These are phyloP conservation scores for Erythrophleum fordii DNA, from an alignment of 306 rosid genomes.

Conservation along the genomic window DNA sequence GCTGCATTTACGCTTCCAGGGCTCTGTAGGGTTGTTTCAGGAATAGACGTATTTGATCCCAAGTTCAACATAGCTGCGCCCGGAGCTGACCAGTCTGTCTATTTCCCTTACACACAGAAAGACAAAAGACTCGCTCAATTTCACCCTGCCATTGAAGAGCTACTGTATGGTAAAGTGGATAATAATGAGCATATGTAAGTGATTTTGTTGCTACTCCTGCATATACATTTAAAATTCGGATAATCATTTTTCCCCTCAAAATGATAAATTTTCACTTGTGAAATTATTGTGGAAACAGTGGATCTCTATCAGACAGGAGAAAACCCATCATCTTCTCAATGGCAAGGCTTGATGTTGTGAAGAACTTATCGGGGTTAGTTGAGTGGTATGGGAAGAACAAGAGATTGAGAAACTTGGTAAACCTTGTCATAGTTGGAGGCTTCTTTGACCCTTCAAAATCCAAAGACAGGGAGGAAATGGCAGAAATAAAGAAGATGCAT, in stretches of 20 bases:
- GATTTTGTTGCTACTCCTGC: neutral
- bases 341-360: slow-evolving; percentile 92
- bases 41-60: slow-evolving; percentile 90
- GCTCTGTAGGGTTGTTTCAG: slow-evolving; percentile 90
- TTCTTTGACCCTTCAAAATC: slow-evolving; percentile 93
- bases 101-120: slow-evolving; percentile 70
- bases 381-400: slow-evolving; percentile 85
- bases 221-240: neutral
- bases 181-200: slow-evolving; percentile 79
- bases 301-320: slow-evolving; percentile 67
- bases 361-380: slow-evolving; percentile 76
- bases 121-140: slow-evolving; percentile 60
- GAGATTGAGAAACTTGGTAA: slow-evolving; percentile 73
- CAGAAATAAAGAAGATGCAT: slow-evolving; percentile 80
- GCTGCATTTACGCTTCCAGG: slow-evolving; percentile 91
- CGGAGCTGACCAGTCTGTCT: slow-evolving; percentile 83
- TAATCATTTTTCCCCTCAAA: neutral
- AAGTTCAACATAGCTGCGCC: slow-evolving; percentile 95
- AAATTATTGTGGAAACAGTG: slow-evolving; percentile 55
- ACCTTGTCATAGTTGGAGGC: slow-evolving; percentile 92
- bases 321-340: slow-evolving; percentile 89
- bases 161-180: slow-evolving; percentile 65
- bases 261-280: slow-evolving; percentile 11
- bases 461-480: slow-evolving; percentile 88
- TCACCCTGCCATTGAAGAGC: slow-evolving; percentile 77